phyloP scores from a whole-genome alignment of 2,329 filamentous ascomycete genomes.

The Colletotrichum spaethianum region DNA sequence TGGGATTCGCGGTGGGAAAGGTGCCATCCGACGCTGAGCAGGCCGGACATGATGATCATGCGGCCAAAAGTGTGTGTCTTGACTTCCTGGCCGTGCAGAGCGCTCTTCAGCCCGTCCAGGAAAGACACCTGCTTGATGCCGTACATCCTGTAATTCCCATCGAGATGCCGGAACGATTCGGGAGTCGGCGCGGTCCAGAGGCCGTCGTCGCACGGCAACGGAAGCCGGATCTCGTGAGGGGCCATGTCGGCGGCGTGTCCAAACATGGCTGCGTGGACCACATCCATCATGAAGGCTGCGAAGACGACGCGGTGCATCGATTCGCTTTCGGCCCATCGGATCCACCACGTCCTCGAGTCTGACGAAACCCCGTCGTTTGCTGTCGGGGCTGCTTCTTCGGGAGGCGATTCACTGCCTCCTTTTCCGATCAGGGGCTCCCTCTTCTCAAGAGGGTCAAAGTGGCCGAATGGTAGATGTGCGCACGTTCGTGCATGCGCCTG shows the following conservation, averaged over 20 bases:
- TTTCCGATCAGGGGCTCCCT: constrained; percentile 89
- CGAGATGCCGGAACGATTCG: constrained; percentile 81
- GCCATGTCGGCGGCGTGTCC: constrained; percentile 93
- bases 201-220: constrained; percentile 88
- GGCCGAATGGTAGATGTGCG: constrained; percentile 90
- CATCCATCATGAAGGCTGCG: constrained; percentile 90
- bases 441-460: constrained; percentile 88
- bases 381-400: constrained; percentile 66
- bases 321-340: constrained; percentile 90
- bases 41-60: constrained; percentile 90
- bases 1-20: constrained; percentile 90
- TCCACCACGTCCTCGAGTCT: constrained; percentile 76
- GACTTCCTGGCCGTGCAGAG: constrained; percentile 84
- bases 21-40: constrained; percentile 94
- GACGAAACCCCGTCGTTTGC: constrained; percentile 45
- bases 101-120: constrained; percentile 86
- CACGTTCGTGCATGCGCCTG: constrained; percentile 84
- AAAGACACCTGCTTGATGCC: constrained; percentile 86
- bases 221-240: constrained; percentile 88
- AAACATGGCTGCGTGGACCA: constrained; percentile 92
- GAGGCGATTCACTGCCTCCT: constrained; percentile 83
- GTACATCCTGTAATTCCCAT: constrained; percentile 82
- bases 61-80: constrained; percentile 90
- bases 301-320: constrained; percentile 90
- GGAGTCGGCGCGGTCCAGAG: constrained; percentile 88